A percentile compares a stretch with the other conserved stretches of the same genome.
Conservation (phyloP, 345 rosid species). For the Eucalyptus erythrocorys region DNA sequence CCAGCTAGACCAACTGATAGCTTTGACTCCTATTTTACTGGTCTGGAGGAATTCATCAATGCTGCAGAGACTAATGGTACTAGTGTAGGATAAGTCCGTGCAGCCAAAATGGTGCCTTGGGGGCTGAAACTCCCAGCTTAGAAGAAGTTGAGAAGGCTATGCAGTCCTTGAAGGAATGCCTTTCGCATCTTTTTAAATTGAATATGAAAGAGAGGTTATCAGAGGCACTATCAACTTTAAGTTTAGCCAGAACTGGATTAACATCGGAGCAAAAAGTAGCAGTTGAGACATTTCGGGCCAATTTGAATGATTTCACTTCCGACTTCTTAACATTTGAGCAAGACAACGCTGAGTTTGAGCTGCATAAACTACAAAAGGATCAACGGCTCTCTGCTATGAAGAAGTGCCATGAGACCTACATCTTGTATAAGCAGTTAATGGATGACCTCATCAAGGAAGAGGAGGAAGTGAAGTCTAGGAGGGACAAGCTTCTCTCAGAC, state of each 20-base stretch:
- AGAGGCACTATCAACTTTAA: not conserved
- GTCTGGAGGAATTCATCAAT: not conserved
- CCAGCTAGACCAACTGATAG: not conserved
- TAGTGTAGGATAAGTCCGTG: not conserved
- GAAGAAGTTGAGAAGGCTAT: not conserved
- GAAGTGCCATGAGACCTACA: not conserved
- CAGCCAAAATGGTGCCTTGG: not conserved
- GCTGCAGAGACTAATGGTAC: not conserved
- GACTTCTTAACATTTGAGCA: not conserved
- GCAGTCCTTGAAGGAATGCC: slow-evolving; percentile 2
- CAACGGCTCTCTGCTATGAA: not conserved
- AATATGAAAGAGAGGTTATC: not conserved
- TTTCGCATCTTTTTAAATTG: not conserved
- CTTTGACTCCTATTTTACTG: not conserved
- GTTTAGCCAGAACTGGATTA: not conserved
- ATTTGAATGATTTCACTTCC: not conserved
- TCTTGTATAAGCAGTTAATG: not conserved
- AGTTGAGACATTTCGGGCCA: not conserved
- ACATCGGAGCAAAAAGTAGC: not conserved
- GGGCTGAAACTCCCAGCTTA: not conserved
- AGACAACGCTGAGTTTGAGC: not conserved
- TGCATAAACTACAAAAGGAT: not conserved
- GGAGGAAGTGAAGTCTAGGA: not conserved
- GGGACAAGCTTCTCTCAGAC: not conserved
- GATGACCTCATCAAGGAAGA: not conserved